These are phyloP conservation scores for Kazachstania martiniae DNA, from an alignment of 805 yeast species.

Conservation along the genomic window DNA sequence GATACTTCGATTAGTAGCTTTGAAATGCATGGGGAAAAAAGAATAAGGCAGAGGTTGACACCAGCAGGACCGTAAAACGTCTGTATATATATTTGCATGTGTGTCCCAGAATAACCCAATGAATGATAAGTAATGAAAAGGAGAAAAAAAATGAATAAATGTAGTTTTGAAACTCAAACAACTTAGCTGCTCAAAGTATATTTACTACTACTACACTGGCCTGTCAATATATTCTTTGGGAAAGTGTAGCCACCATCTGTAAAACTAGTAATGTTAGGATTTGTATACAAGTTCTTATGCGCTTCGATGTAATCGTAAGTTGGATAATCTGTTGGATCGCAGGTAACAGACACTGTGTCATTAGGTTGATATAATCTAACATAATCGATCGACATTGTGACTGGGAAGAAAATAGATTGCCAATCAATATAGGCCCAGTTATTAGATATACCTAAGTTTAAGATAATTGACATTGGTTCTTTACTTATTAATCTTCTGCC, in stretches of 20 bases:
- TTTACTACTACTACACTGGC: slow-evolving; percentile 32
- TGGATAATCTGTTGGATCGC: slow-evolving; percentile 83
- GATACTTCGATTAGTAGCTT: too few relatives aligned
- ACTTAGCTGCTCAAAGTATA: too few relatives aligned
- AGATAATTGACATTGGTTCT: slow-evolving; percentile 85
- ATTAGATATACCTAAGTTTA: slow-evolving; percentile 84
- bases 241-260: slow-evolving; percentile 54
- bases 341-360: slow-evolving; percentile 48
- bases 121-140: too few relatives aligned
- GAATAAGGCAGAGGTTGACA: too few relatives aligned
- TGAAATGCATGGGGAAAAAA: too few relatives aligned
- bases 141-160: too few relatives aligned
- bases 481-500: slow-evolving; percentile 72
- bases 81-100: too few relatives aligned
- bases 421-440: slow-evolving; percentile 94
- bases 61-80: too few relatives aligned
- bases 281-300: slow-evolving; percentile 59
- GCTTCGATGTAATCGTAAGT: slow-evolving; percentile 69
- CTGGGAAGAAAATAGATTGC: slow-evolving; percentile 72
- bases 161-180: too few relatives aligned
- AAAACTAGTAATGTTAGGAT: slow-evolving; percentile 69
- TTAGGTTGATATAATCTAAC: slow-evolving; percentile 88
- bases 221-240: slow-evolving; percentile 54
- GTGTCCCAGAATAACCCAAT: too few relatives aligned
- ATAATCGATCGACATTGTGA: slow-evolving; percentile 64